These are phyloP conservation scores for Lithospermum erythrorhizon DNA, from an alignment of 257 asterid genomes.

Conservation along the genomic window DNA sequence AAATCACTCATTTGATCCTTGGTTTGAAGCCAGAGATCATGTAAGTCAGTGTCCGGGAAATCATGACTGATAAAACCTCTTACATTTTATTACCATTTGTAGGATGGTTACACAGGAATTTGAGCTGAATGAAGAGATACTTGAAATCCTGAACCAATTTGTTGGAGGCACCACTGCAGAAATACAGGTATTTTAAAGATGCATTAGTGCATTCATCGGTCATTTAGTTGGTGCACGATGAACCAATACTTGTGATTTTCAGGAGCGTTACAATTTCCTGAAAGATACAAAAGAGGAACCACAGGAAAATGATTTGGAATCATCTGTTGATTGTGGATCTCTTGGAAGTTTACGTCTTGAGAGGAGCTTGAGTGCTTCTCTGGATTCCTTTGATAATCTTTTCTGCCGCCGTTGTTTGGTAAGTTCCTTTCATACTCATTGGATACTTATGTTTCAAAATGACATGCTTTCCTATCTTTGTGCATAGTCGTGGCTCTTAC, in stretches of 20 bases:
- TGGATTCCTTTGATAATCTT: constrained; percentile 82
- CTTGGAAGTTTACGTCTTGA: constrained; percentile 33
- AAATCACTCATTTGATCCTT: too few species aligned
- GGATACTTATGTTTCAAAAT: neutral
- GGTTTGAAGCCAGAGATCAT: too few species aligned
- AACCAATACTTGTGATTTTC: constrained; percentile 9
- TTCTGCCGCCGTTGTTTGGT: constrained; percentile 99
- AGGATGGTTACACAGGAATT: constrained; percentile 69
- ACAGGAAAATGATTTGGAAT: constrained; percentile 20
- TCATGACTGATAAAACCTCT: too few species aligned
- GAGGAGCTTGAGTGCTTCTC: constrained; percentile 67
- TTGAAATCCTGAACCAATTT: constrained; percentile 53
- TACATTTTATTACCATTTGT: constrained; percentile 13
- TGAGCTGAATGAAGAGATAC: constrained; percentile 44
- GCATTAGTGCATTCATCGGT: neutral
- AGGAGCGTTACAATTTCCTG: constrained; percentile 81
- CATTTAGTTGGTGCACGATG: constrained; percentile 6
- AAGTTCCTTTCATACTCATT: constrained; percentile 16
- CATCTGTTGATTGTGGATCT: constrained; percentile 28
- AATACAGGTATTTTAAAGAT: constrained; percentile 49
- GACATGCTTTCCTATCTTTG: neutral
- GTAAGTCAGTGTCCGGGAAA: too few species aligned
- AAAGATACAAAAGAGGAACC: constrained; percentile 36
- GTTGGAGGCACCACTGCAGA: constrained; percentile 75
- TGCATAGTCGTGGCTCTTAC: constrained; percentile 6